These are phyloP conservation scores for Lachnellula occidentalis DNA, from an alignment of 2,329 filamentous ascomycete species.

Conservation along the genomic window DNA sequence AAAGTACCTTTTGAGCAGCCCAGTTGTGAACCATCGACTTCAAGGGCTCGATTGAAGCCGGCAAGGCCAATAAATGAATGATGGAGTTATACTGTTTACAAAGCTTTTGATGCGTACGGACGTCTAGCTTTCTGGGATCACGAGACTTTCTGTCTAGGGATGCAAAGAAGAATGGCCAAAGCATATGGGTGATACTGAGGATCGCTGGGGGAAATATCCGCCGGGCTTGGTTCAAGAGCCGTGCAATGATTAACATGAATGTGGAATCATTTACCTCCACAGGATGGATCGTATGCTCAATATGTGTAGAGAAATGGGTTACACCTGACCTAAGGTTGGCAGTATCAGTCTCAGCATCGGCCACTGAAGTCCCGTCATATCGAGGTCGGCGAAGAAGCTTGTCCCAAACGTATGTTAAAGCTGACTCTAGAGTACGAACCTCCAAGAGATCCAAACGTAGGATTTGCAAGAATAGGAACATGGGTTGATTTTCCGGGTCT, in stretches of 20 bases:
- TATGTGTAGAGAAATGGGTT: slow-evolving; percentile 1
- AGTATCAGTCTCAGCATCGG: neutral
- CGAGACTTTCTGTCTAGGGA: slow-evolving; percentile 1
- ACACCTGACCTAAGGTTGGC: neutral
- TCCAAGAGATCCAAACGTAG: slow-evolving; percentile 18
- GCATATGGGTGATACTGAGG: slow-evolving; percentile 22
- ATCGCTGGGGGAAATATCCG: slow-evolving; percentile 26
- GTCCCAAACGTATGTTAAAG: slow-evolving; percentile 14
- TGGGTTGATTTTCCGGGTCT: slow-evolving; percentile 9
- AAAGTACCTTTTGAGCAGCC: slow-evolving; percentile 50
- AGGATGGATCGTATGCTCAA: neutral
- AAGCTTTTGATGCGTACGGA: slow-evolving; percentile 10
- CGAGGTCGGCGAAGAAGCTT: slow-evolving; percentile 1
- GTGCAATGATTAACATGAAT: slow-evolving; percentile 19
- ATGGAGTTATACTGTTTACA: slow-evolving; percentile 38
- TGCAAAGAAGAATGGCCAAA: slow-evolving; percentile 15
- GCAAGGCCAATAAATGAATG: slow-evolving; percentile 34
- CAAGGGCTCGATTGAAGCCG: slow-evolving; percentile 32
- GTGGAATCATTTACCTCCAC: slow-evolving; percentile 8
- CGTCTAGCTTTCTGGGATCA: slow-evolving; percentile 4
- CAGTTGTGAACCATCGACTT: slow-evolving; percentile 45
- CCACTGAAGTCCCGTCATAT: neutral
- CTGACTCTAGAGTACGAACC: slow-evolving; percentile 13
- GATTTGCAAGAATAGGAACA: slow-evolving; percentile 25
- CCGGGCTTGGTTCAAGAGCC: slow-evolving; percentile 26